Evolutionary conservation across 768 basidiomycete genomes (phyloP).

Genomic region (Podaxis pistillaris): DNA sequence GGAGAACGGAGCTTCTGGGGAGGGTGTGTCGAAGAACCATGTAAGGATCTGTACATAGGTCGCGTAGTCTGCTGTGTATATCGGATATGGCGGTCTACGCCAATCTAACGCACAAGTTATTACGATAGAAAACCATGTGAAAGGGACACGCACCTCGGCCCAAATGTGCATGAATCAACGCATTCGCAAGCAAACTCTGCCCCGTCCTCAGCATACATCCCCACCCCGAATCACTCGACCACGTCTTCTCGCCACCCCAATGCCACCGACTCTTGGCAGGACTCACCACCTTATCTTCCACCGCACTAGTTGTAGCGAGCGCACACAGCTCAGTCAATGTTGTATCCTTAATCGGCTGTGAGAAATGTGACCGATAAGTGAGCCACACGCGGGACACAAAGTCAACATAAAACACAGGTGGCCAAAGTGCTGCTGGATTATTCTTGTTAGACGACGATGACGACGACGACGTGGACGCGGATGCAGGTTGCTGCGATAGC

Average conservation of each 20-base stretch:
- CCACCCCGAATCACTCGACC: conserved; percentile 42
- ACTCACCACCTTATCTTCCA: conserved; percentile 23
- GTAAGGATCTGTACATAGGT: conserved; percentile 89
- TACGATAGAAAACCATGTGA: conserved; percentile 5
- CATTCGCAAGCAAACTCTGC: conserved; percentile 35
- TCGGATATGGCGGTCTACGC: conserved; percentile 67
- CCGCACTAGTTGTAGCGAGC: conserved; percentile 22
- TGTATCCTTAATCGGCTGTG: conserved; percentile 67
- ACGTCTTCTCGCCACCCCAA: conserved; percentile 74
- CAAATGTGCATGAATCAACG: conserved; percentile 57
- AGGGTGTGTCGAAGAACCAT: conserved; percentile 94
- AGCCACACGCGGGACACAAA: conserved; percentile 89
- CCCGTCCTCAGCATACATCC: conserved; percentile 39
- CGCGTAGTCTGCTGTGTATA: conserved; percentile 66
- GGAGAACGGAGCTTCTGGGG: conserved; percentile 83
- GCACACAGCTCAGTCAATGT: conserved; percentile 34
- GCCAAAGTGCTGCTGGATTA: conserved; percentile 62
- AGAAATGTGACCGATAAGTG: conserved; percentile 87
- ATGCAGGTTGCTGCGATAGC: conserved; percentile 22
- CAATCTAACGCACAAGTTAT: conserved; percentile 58
- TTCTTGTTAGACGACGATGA: conserved; percentile 8
- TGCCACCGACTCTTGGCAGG: conserved; percentile 55
- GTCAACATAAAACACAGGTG: conserved; percentile 81
- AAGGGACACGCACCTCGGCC: conserved; percentile 39
- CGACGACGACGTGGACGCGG: conserved; percentile 1